Base-by-base conservation (phyloP, 495 filamentous ascomycete genomes). In the Penicillium macrosclerotiorum region DNA sequence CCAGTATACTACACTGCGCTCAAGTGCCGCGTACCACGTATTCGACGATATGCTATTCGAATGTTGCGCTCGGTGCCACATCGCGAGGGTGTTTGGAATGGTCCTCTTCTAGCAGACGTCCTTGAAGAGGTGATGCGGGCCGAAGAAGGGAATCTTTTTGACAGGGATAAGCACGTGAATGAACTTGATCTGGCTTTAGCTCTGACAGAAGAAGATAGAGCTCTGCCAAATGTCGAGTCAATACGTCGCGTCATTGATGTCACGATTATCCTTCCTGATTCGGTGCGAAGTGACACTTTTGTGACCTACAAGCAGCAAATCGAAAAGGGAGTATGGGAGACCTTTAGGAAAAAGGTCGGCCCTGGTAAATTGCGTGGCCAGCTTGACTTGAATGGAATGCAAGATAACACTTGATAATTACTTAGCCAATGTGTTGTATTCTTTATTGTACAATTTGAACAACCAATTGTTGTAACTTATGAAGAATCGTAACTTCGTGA, bases 21-120 rank as follows among this genome's bases (percentile, higher is more conserved):
- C n/a, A 80, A 80, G 48, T 84, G 80, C 42, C 78, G 77, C n/a
- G 63, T 72, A n/a, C 65, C 53, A 13, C 52, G 49, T 1, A 59
- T 80, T 22, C 55, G 79, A 30, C 52, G 57, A 3, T 59, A 71
- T 5, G 78, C 78, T 0, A 54, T 81, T 12, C 20, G 39, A 11
- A 48, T 76, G 8, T 49, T 84, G 11, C 39, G 48, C 16, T 33
- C 42, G 0, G 45, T 57, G 5, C 50, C 60, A 4, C 76, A 81
- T 51, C 65, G 72, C 22, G 81, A 83, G 54, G 80, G 74, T 0
- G 62, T 78, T 1, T 85, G 78, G 77, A 51, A 58, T 47, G 55
- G 55, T 2, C 36, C 32, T 3, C 20, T 58, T 13, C 23, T 58
- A 30, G 55, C 48, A 1, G 26, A 47, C 33, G 41, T 59, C 11